Evolutionary conservation across 768 basidiomycete species (phyloP).

Genomic region (Termitomyces titanicus): DNA sequence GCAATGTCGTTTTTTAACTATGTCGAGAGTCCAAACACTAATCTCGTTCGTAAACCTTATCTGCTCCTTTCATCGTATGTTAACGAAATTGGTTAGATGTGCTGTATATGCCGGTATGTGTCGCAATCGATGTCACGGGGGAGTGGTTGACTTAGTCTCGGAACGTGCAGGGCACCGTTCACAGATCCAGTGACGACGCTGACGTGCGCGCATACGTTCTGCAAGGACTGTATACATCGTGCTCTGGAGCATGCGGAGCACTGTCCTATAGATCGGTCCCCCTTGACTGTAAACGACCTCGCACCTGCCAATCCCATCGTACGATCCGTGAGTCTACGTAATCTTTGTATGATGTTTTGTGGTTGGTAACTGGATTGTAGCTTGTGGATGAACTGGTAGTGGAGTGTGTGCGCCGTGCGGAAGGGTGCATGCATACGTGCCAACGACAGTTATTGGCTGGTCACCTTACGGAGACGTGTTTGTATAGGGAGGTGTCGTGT

Average conservation of each 20-base stretch:
- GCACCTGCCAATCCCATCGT: constrained; percentile 70
- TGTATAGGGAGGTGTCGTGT: constrained; percentile 52
- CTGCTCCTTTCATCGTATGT: background rate
- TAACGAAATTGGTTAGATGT: constrained; percentile 44
- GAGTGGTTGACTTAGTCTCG: too few relatives aligned
- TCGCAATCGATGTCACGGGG: too few relatives aligned
- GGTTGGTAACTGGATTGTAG: constrained; percentile 31
- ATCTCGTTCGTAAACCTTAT: constrained; percentile 54
- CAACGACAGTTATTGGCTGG: constrained; percentile 63
- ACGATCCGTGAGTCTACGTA: constrained; percentile 52
- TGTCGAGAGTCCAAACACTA: constrained; percentile 57
- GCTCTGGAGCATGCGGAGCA: constrained; percentile 65
- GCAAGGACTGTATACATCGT: constrained; percentile 71
- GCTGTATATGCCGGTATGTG: constrained; percentile 71
- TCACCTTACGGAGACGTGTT: constrained; percentile 63
- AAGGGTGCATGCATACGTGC: constrained; percentile 60
- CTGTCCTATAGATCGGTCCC: constrained; percentile 83
- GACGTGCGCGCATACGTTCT: constrained; percentile 85
- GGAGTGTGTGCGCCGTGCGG: constrained; percentile 56
- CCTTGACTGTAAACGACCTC: constrained; percentile 56
- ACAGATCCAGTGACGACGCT: constrained; percentile 69
- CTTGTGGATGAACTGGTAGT: constrained; percentile 82
- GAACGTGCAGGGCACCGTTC: constrained; percentile 56
- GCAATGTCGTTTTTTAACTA: constrained; percentile 51
- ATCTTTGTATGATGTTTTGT: background rate